These are phyloP conservation scores for Colletotrichum sp. DNA, from an alignment of 2,329 filamentous ascomycete species.

Conservation along the genomic window DNA sequence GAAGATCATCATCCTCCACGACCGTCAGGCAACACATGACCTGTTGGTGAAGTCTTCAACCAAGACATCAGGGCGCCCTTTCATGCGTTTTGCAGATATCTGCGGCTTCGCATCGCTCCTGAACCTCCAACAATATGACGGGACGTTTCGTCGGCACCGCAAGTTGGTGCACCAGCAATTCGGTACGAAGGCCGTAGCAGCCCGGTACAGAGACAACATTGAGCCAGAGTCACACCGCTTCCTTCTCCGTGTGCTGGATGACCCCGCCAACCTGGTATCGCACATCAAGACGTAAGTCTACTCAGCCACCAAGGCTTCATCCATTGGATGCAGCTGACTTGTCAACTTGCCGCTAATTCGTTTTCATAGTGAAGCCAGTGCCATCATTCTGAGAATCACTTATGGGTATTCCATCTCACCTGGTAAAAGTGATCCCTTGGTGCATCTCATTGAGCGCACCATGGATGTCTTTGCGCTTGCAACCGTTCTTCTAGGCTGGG, in stretches of 20 bases:
- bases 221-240: neutral
- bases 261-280: neutral
- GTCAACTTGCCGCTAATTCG: neutral
- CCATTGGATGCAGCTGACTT: neutral
- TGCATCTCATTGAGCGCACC: neutral
- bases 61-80: neutral
- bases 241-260: neutral
- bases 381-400: neutral
- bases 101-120: neutral
- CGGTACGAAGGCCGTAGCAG: neutral
- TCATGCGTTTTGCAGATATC: neutral
- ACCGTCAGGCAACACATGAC: neutral
- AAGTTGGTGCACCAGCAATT: neutral
- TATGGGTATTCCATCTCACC: neutral
- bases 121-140: neutral
- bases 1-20: constrained; percentile 37
- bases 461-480: neutral
- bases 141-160: neutral
- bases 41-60: neutral
- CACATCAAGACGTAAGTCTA: neutral
- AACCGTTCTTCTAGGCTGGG: neutral
- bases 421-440: neutral
- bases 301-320: neutral
- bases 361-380: neutral
- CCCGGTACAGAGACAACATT: neutral